Evolutionary conservation across 768 basidiomycete genomes (phyloP), one percentile per base, ranked within the genome.

Genomic region (Leccinum rimulosum): DNA sequence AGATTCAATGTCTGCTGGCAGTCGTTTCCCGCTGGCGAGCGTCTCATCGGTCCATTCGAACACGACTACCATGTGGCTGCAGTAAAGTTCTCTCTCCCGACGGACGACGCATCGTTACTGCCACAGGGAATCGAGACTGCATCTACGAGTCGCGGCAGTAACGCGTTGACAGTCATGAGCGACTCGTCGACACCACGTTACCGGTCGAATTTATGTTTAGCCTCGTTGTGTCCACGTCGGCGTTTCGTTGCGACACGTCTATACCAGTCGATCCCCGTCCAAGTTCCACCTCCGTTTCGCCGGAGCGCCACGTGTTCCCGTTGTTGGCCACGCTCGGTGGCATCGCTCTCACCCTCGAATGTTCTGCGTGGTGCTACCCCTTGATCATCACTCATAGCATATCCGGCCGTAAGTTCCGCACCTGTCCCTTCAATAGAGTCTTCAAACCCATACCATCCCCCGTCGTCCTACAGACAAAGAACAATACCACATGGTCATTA

Each of bases 381-480:
- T 54, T 73, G 9, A 51, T 73, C 19, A 40, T 73, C 51, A 66
- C 67, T 1, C 71, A 73, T 48, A 71, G 71, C 1, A 5, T 73
- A 22, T 56, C 72, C 2, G 62, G 71, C 28, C 66, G 71, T 73
- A 27, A 63, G 71, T 57, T 25, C 33, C 27, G 10, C 36, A 17
- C 6, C 11, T 15, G 10, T 19, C 40, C 25, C 6, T 15, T 9
- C 49, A 6, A 25, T n/a, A 0, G 40, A 43, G 17, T 43, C n/a
- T 43, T 15, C 22, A 22, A 22, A 22, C 22, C 22, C 22, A 43
- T n/a, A n/a, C 17, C n/a, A 19, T 50, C 6, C 25, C 11, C 22
- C 22, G 12, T 31, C 22, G 3, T 30, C 33, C 2, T 31, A 35
- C 43, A 73, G 73, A 68, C 17, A 73, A 74, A 51, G 71, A 73